Conservation (phyloP, 1,284 basidiomycete species). For the Pseudozyma hubeiensis region DNA sequence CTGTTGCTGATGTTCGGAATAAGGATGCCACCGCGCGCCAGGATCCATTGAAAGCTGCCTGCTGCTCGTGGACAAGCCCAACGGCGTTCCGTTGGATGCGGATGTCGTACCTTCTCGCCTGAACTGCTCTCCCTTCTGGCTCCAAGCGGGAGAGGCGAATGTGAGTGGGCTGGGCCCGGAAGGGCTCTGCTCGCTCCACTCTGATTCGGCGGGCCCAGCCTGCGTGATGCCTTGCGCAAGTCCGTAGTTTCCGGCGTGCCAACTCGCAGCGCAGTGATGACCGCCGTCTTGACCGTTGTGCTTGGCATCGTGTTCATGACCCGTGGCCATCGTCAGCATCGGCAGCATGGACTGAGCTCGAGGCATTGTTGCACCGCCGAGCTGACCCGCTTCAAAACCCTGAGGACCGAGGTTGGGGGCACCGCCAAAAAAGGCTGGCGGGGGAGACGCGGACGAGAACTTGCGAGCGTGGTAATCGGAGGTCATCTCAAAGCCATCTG, state of each 20-base stretch:
- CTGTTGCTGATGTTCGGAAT: constrained; percentile 8
- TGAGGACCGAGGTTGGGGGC: constrained; percentile 1
- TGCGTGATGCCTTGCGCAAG: constrained; percentile 11
- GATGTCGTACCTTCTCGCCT: constrained; percentile 21
- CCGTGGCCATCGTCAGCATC: background rate
- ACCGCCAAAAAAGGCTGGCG: constrained; percentile 18
- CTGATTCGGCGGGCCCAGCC: constrained; percentile 20
- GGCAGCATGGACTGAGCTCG: constrained; percentile 12
- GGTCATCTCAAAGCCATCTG: constrained; percentile 4
- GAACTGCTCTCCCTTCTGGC: constrained; percentile 34
- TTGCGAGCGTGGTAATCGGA: constrained; percentile 17
- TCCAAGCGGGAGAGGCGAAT: constrained; percentile 39
- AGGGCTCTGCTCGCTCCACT: constrained; percentile 43
- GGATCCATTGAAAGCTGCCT: constrained; percentile 25
- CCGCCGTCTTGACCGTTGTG: constrained; percentile 9
- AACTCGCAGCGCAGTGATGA: constrained; percentile 22
- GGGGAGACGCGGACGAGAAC: constrained; percentile 25
- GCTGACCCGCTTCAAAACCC: constrained; percentile 11
- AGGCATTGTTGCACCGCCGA: constrained; percentile 1
- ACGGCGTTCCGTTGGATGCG: constrained; percentile 11
- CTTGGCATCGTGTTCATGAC: constrained; percentile 21
- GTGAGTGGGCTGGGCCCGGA: constrained; percentile 25
- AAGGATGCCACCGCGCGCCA: constrained; percentile 18
- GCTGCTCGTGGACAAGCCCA: constrained; percentile 7
- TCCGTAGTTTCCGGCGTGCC: constrained; percentile 17